Percentiles rank a stretch among this genome's conserved stretches.
These are phyloP conservation scores for Liquidambar formosana DNA, from an alignment of 164 flowering plant species.

Conservation along the genomic window DNA sequence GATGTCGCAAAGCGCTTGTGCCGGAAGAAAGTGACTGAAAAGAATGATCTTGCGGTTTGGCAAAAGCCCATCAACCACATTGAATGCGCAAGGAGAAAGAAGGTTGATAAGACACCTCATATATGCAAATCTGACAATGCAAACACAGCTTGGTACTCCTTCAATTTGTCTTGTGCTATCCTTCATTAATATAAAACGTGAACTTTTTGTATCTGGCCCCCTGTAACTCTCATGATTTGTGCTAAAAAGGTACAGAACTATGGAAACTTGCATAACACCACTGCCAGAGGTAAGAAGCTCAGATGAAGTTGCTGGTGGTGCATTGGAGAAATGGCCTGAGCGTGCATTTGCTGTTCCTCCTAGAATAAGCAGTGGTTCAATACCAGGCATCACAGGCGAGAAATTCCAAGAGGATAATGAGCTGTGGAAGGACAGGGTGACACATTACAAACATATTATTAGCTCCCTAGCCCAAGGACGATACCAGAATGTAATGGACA, in stretches of 20 bases:
- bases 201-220: constrained; percentile 20
- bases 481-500: too few species aligned
- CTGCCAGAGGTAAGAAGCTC: constrained; percentile 68
- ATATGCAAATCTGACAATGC: constrained; percentile 77
- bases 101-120: too few species aligned
- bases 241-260: constrained; percentile 60
- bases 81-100: constrained; percentile 53
- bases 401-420: constrained; percentile 65
- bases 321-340: constrained; percentile 80
- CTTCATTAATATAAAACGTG: too few species aligned
- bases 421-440: constrained; percentile 74
- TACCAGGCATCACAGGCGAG: constrained; percentile 53
- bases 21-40: too few species aligned
- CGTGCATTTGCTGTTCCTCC: constrained; percentile 68
- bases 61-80: constrained; percentile 84
- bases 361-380: too few species aligned
- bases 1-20: constrained; percentile 70
- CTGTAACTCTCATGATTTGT: background rate
- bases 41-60: too few species aligned
- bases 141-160: too few species aligned
- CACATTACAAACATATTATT: constrained; percentile 55
- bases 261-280: constrained; percentile 89
- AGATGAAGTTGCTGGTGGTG: constrained; percentile 83
- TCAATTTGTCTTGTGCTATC: too few species aligned
- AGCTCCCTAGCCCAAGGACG: constrained; percentile 49